Evolutionary conservation across 139 green algal genomes (phyloP).

Genomic region (Chloropicon primus): DNA sequence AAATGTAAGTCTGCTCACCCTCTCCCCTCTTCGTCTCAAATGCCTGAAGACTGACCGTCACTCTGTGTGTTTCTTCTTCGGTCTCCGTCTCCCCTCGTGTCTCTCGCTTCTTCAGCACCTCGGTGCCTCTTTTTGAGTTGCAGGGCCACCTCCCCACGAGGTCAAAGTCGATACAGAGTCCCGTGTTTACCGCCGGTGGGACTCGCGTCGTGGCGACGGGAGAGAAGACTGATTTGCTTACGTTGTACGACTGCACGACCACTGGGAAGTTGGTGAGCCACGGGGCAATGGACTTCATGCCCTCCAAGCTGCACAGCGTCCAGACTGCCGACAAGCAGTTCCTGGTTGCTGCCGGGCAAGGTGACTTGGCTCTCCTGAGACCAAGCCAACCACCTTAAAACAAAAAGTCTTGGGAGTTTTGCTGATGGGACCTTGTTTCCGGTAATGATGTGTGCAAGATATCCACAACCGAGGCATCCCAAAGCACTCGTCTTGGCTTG

Average conservation of each 20-base stretch:
- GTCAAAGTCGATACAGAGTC: not conserved
- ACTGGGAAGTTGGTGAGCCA: not conserved
- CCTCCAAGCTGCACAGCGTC: not conserved
- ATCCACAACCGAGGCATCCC: too few species aligned
- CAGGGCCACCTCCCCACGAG: not conserved
- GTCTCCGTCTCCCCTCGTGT: too few species aligned
- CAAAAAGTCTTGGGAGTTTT: too few species aligned
- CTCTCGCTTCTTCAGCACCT: too few species aligned
- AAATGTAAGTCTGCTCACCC: too few species aligned
- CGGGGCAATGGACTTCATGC: not conserved
- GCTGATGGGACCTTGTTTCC: too few species aligned
- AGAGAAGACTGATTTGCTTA: not conserved
- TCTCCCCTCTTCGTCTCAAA: too few species aligned
- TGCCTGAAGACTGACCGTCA: too few species aligned
- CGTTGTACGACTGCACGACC: not conserved
- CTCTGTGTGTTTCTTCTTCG: too few species aligned
- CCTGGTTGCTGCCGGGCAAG: not conserved
- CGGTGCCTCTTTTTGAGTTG: not conserved
- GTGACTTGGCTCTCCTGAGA: not conserved
- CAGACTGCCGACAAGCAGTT: not conserved
- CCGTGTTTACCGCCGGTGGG: not conserved
- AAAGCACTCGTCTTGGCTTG: too few species aligned
- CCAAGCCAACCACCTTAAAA: too few species aligned
- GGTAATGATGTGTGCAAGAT: too few species aligned
- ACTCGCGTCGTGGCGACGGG: not conserved